Evolutionary conservation across 305 asterid genomes (phyloP), one percentile per base, ranked within the genome.

Genomic region (Rubia tinctorum): DNA sequence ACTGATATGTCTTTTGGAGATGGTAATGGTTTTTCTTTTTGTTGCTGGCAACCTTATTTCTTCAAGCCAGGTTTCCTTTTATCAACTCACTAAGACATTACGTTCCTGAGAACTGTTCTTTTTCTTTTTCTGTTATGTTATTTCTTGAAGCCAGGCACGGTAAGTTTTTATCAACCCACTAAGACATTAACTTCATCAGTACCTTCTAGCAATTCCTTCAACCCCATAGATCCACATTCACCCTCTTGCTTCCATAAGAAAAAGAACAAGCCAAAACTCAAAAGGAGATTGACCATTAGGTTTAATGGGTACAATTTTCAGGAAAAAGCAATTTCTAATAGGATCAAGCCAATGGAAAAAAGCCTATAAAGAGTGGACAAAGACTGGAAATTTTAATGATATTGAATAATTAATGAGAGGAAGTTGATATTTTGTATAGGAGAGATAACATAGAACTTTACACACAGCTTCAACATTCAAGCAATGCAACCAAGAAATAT

Each of bases 1-100:
- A 81, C 86, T 14, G 98, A 89, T 75, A 68, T 93, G 40, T 45
- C 85, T 76, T 89, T 82, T 66, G 97, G 95, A 66, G 76, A 75
- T 78, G 88, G 97, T 91, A 87, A 69, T 73, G 23, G 18, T 14
- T 44, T 62, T 13, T 5, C n/a, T 12, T 63, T 8, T 37, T 30
- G 22, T 64, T 69, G 55, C 45, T 63, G 71, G 30, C 62, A 27
- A 15, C n/a, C 30, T 59, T n/a, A 47, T 65, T 14, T 56, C 75
- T 40, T 47, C 22, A 27, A 47, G 58, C 20, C 25, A 60, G 18
- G 44, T 43, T 59, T 59, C 10, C 59, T 75, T 66, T 59, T 43
- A 68, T 68, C 44, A 44, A 56, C 53, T 66, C 44, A 68, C 18
- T 13, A 27, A 7, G 18, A 58, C 62, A 55, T n/a, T 5, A 40